Base-by-base conservation (phyloP, 1,139 yeast species). In the Yamadazyma aaseri region DNA sequence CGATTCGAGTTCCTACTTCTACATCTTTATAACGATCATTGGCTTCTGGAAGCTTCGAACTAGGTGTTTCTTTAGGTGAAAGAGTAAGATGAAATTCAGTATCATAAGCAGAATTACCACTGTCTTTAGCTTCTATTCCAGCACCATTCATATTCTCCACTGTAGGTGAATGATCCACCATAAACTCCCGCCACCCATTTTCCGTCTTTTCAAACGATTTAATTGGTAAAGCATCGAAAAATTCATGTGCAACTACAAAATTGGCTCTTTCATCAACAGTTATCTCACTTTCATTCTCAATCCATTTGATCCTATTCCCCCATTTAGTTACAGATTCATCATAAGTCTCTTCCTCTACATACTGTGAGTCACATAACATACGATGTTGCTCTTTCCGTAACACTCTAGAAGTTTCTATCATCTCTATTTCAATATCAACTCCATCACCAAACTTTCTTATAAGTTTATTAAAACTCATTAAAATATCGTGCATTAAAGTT, bases 141-240 rank as follows among this genome's bases (percentile, higher is more conserved):
- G 32, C 38, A 6, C 38, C 40, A 2, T 50, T 44, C 26, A 21
- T 21, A 6, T 68, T 71, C 44, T 76, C 48, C 3, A 68, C 72
- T 32, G 65, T 56, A 2, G 64, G 55, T 0, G 71, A 55, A 38
- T 68, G 72, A 38, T 70, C 94, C 18, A 86, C 95, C 29, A 84
- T 53, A 27, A 77, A 67, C 52, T 86, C 96, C 46, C 92, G 65
- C 96, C 96, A 86, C 1, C 87, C 86, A 12, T 73, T 56, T 20
- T 65, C 60, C 0, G 85, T 77, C 44, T 73, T 73, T 36, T 75
- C 71, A 51, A 84, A 86, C 42, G 81, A 73, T 44, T 82, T 80
- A 17, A 86, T 80, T 0, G 96, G 95, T 39, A 86, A 65, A 0
- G 96, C 95, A 59, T 86, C 96, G 52, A 83, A 86, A 50, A 86